Evolutionary conservation across 1,284 basidiomycete genomes (phyloP).

Genomic region (Papiliotrema laurentii): DNA sequence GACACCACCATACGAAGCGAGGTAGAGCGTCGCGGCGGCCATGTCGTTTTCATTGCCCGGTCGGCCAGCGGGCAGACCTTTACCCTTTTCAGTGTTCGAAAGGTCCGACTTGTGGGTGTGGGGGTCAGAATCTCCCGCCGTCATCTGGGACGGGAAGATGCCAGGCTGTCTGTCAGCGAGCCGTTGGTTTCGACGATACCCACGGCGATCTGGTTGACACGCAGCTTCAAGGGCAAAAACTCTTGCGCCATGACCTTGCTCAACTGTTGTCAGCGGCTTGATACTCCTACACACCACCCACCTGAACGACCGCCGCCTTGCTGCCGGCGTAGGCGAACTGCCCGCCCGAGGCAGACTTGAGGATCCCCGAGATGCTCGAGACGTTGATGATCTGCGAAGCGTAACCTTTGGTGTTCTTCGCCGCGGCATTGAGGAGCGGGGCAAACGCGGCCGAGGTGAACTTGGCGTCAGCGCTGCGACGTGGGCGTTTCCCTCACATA

Average conservation of each 20-base stretch:
- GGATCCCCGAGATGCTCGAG: conserved; percentile 35
- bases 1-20: conserved; percentile 23
- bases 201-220: conserved; percentile 39
- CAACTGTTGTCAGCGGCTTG: conserved; percentile 10
- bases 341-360: conserved; percentile 33
- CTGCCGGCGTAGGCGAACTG: conserved; percentile 35
- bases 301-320: conserved; percentile 36
- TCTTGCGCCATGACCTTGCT: conserved; percentile 33
- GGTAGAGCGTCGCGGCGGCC: conserved; percentile 27
- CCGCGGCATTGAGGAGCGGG: conserved; percentile 32
- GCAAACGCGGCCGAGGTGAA: conserved; percentile 38
- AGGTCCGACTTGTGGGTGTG: conserved; percentile 36
- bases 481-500: conserved; percentile 17
- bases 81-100: conserved; percentile 21
- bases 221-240: conserved; percentile 29
- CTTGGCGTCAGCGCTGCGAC: conserved; percentile 7
- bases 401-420: conserved; percentile 28
- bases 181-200: conserved; percentile 10
- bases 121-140: conserved; percentile 28
- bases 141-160: conserved; percentile 35
- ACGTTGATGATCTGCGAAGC: conserved; percentile 36
- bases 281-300: conserved; percentile 4
- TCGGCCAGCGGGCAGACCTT: conserved; percentile 25
- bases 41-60: conserved; percentile 32
- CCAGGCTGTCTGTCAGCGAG: conserved; percentile 10